phyloP scores from a whole-genome alignment of 2,329 filamentous ascomycete species.

The Microsporum canis region DNA sequence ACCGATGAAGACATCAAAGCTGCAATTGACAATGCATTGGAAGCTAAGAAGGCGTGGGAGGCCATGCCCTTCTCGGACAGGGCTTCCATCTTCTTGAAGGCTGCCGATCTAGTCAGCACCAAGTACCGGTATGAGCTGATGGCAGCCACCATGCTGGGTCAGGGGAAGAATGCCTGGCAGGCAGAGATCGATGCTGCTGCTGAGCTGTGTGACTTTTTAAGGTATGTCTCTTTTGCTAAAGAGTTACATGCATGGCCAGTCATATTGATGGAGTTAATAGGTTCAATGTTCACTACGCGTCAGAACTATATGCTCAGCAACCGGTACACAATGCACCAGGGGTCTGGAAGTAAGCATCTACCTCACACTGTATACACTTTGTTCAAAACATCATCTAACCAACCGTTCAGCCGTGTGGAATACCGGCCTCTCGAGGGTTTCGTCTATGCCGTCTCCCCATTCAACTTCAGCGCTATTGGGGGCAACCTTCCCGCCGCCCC shows the following conservation, averaged over 20 bases:
- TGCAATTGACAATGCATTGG: conserved; percentile 74
- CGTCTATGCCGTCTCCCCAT: conserved; percentile 85
- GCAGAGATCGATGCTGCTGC: conserved; percentile 96
- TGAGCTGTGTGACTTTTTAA: conserved; percentile 82
- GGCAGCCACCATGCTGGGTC: conserved; percentile 89
- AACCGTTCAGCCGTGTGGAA: conserved; percentile 54
- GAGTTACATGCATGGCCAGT: background rate
- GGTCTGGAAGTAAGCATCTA: conserved; percentile 60
- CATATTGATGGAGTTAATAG: conserved; percentile 17
- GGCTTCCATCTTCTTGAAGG: conserved; percentile 89
- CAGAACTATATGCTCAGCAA: conserved; percentile 81
- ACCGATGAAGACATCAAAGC: conserved; percentile 60
- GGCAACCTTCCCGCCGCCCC: conserved; percentile 76
- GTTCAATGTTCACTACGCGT: conserved; percentile 88
- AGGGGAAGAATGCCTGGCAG: conserved; percentile 98
- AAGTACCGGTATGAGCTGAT: conserved; percentile 97
- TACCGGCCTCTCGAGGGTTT: conserved; percentile 87
- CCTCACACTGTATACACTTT: no score
- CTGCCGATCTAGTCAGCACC: conserved; percentile 74
- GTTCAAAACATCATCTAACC: background rate
- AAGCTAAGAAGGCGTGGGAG: conserved; percentile 81
- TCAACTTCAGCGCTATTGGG: conserved; percentile 95
- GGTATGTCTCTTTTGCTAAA: conserved; percentile 29
- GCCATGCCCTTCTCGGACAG: conserved; percentile 77
- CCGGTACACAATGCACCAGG: conserved; percentile 71